Evolutionary conservation across 2,329 filamentous ascomycete genomes (phyloP).

Genomic region (Meredithiella fracta): DNA sequence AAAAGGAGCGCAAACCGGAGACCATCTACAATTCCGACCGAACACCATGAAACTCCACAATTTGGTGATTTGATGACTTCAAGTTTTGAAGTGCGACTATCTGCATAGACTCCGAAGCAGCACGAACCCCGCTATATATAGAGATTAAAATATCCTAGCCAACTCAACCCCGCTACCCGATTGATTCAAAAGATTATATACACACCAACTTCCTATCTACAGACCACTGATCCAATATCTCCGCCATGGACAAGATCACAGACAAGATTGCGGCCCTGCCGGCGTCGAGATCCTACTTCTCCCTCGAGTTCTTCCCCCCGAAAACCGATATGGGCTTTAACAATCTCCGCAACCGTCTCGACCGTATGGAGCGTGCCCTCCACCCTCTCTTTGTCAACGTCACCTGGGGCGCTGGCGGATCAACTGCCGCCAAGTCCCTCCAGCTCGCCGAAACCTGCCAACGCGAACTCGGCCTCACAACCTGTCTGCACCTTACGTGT

Average conservation of each 20-base stretch:
- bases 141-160: too few relatives aligned
- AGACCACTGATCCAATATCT: not conserved
- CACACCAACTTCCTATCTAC: not conserved
- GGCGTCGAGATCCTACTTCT: conserved; percentile 71
- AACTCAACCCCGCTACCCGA: not conserved
- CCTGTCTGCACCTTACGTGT: conserved; percentile 89
- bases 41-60: too few relatives aligned
- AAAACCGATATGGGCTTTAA: conserved; percentile 93
- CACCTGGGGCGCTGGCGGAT: conserved; percentile 93
- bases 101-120: too few relatives aligned
- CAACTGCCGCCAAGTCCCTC: conserved; percentile 76
- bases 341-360: conserved; percentile 81
- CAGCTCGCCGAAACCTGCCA: conserved; percentile 93
- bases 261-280: conserved; percentile 88
- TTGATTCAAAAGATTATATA: not conserved
- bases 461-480: conserved; percentile 78
- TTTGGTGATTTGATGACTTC: too few relatives aligned
- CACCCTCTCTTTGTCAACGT: conserved; percentile 91
- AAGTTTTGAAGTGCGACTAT: too few relatives aligned
- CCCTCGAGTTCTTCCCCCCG: conserved; percentile 96
- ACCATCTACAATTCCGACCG: not conserved
- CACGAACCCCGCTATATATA: too few relatives aligned
- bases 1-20: not conserved
- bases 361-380: conserved; percentile 84
- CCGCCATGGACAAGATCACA: conserved; percentile 67